A percentile compares a stretch with the other conserved stretches of the same genome.
Conservation (phyloP, 2,329 filamentous ascomycete species). For the Neofusicoccum laricinum region DNA sequence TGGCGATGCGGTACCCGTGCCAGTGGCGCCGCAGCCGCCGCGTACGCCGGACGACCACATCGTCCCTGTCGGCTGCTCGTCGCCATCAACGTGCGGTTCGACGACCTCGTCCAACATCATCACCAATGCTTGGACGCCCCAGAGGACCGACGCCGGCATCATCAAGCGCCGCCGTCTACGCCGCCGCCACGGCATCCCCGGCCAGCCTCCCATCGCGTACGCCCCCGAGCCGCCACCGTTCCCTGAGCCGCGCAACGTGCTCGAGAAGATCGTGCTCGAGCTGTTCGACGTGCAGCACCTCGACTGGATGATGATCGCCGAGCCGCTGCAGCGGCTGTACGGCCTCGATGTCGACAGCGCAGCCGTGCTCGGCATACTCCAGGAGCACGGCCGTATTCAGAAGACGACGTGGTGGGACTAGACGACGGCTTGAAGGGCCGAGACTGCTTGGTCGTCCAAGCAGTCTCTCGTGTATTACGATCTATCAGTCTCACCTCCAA, state of each 20-base stretch:
- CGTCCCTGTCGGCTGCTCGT: conserved; percentile 6
- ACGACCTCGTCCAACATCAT: conserved; percentile 22
- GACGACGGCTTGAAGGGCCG: neutral
- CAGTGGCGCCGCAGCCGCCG: conserved; percentile 19
- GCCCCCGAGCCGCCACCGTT: neutral
- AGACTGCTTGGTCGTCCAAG: too few species aligned
- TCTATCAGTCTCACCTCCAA: too few species aligned
- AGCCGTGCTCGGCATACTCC: conserved; percentile 34
- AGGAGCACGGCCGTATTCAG: conserved; percentile 32
- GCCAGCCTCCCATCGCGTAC: neutral
- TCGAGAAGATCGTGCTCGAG: conserved; percentile 36
- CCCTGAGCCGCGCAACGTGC: conserved; percentile 11
- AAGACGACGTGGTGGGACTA: conserved; percentile 35
- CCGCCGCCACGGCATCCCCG: neutral
- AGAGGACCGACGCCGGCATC: conserved; percentile 14
- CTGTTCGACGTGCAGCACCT: conserved; percentile 32
- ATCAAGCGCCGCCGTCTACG: conserved; percentile 15
- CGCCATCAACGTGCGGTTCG: conserved; percentile 25
- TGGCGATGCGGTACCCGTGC: conserved; percentile 26
- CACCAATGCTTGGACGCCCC: conserved; percentile 18
- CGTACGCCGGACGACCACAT: conserved; percentile 9
- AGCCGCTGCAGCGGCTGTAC: conserved; percentile 33
- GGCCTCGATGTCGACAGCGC: conserved; percentile 32
- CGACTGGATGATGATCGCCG: conserved; percentile 38
- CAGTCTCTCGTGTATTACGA: too few species aligned